These are phyloP conservation scores for Pseudoneurospora amorphoporcata DNA, from an alignment of 495 filamentous ascomycete species.

Conservation along the genomic window DNA sequence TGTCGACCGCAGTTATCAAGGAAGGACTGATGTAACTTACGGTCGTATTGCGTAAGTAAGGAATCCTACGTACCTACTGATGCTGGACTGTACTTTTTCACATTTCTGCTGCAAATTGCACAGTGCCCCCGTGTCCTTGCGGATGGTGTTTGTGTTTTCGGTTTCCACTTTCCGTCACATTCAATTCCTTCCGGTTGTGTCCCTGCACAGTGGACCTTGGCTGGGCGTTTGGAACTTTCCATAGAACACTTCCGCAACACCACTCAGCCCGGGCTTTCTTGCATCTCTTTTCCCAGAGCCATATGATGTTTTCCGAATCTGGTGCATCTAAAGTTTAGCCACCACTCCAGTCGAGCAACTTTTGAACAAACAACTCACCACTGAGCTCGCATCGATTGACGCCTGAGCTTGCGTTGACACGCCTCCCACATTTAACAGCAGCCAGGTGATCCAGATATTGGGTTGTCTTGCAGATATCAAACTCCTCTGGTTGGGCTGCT, in stretches of 20 bases:
- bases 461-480: constrained; percentile 19
- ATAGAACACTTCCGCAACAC: not conserved
- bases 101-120: not conserved
- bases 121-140: not conserved
- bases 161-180: not conserved
- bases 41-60: not conserved
- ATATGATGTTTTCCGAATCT: not conserved
- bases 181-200: not conserved
- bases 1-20: not conserved
- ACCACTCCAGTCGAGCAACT: not conserved
- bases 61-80: not conserved
- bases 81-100: not conserved
- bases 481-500: not conserved
- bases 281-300: not conserved
- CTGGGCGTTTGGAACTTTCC: not conserved
- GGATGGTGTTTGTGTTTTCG: not conserved
- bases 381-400: constrained; percentile 13
- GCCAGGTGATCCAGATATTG: constrained; percentile 8
- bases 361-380: not conserved
- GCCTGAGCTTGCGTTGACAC: constrained; percentile 13
- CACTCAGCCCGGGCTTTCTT: too few relatives aligned
- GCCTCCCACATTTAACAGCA: not conserved
- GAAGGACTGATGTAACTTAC: not conserved
- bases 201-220: not conserved
- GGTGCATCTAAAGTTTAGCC: not conserved